Evolutionary conservation across 1,284 basidiomycete genomes (phyloP).

Genomic region (Rhodotorula sp.): DNA sequence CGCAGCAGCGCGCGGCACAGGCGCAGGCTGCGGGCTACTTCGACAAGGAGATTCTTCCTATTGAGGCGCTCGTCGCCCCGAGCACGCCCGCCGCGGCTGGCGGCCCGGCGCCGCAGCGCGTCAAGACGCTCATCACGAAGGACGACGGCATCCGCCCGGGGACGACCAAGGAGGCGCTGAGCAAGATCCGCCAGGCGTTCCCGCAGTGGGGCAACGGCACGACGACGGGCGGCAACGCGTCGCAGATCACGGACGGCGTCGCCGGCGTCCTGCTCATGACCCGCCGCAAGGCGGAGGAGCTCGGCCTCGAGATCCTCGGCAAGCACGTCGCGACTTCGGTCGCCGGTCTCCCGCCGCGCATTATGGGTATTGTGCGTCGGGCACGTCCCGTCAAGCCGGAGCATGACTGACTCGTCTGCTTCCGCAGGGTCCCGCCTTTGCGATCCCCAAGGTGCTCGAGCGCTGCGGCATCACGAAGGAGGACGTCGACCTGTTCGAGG

Average conservation of each 20-base stretch:
- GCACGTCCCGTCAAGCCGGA: slow-evolving; percentile 29
- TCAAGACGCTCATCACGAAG: slow-evolving; percentile 62
- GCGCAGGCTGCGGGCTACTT: slow-evolving; percentile 67
- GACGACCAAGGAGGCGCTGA: slow-evolving; percentile 69
- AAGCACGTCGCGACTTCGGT: slow-evolving; percentile 76
- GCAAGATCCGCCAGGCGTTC: slow-evolving; percentile 75
- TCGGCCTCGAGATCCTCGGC: slow-evolving; percentile 71
- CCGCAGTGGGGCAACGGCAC: slow-evolving; percentile 77
- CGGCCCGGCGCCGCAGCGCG: slow-evolving; percentile 51
- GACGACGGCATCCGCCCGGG: slow-evolving; percentile 82
- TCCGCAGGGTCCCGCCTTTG: slow-evolving; percentile 39
- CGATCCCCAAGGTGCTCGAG: slow-evolving; percentile 48
- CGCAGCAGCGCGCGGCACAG: slow-evolving; percentile 72
- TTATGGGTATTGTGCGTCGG: slow-evolving; percentile 59
- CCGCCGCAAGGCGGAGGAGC: slow-evolving; percentile 75
- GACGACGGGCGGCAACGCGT: slow-evolving; percentile 88
- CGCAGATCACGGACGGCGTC: slow-evolving; percentile 78
- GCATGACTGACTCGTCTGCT: background rate
- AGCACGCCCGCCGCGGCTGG: slow-evolving; percentile 14
- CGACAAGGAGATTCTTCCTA: slow-evolving; percentile 74
- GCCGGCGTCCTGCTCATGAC: slow-evolving; percentile 84
- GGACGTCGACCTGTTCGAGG: slow-evolving; percentile 50
- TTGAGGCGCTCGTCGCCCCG: slow-evolving; percentile 51
- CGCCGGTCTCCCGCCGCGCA: slow-evolving; percentile 58
- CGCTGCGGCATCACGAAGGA: slow-evolving; percentile 49